Conservation (phyloP, 2,329 filamentous ascomycete species). For the Coleophoma eucalyptorum region DNA sequence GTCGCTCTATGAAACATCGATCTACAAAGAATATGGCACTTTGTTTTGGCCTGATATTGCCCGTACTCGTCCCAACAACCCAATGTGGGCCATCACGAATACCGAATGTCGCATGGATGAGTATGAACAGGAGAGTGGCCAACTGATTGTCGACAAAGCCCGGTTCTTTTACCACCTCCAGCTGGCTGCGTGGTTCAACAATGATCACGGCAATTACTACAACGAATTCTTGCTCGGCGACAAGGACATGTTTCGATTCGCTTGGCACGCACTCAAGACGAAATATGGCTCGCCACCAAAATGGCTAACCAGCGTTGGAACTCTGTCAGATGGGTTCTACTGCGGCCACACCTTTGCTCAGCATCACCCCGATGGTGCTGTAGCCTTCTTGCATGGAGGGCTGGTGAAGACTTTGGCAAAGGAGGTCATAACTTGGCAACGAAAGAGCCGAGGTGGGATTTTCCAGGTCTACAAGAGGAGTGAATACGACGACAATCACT, state of each 20-base stretch:
- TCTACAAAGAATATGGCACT: constrained; percentile 23
- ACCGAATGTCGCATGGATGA: constrained; percentile 30
- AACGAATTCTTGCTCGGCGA: constrained; percentile 29
- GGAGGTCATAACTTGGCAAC: neutral
- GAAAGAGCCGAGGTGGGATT: neutral
- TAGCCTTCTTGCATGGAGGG: neutral
- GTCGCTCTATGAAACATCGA: constrained; percentile 22
- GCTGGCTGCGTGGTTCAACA: constrained; percentile 29
- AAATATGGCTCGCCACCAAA: neutral
- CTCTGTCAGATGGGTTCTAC: neutral
- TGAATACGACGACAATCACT: neutral
- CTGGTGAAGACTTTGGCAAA: neutral
- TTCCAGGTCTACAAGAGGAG: neutral
- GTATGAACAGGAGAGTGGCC: constrained; percentile 30
- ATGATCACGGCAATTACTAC: constrained; percentile 21
- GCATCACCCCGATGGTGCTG: neutral
- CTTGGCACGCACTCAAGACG: neutral
- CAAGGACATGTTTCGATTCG: constrained; percentile 25
- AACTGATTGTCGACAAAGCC: constrained; percentile 31
- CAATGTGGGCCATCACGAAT: constrained; percentile 30
- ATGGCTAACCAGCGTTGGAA: neutral
- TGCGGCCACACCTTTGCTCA: neutral
- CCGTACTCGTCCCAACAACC: constrained; percentile 22
- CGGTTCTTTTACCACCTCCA: constrained; percentile 33
- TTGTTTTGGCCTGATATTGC: constrained; percentile 33